Conservation (phyloP, 108 stramenopile genomes). For the Fragilaria radians region DNA sequence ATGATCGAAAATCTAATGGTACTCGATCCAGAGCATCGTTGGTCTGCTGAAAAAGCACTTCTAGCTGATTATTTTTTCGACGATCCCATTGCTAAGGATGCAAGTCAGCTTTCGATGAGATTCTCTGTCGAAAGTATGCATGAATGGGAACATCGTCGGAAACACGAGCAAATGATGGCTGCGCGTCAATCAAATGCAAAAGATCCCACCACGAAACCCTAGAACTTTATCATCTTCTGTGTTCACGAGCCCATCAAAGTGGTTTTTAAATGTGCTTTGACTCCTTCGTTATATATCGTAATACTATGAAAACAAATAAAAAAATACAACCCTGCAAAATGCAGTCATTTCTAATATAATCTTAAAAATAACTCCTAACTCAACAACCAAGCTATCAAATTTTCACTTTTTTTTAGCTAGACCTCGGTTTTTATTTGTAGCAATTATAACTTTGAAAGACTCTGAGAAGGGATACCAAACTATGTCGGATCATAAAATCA, state of each 20-base stretch:
- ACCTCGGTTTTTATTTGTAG: too few species aligned
- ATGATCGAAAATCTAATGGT: slow-evolving; percentile 69
- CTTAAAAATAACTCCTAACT: not conserved
- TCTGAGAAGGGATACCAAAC: slow-evolving; percentile 6
- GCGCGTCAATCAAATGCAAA: not conserved
- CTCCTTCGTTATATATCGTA: too few species aligned
- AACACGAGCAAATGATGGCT: slow-evolving; percentile 66
- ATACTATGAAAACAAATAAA: too few species aligned
- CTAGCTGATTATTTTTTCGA: slow-evolving; percentile 86
- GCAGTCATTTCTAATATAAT: too few species aligned
- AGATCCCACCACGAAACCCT: too few species aligned
- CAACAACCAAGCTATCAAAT: not conserved
- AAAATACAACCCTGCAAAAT: too few species aligned
- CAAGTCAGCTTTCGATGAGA: slow-evolving; percentile 75
- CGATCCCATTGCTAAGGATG: slow-evolving; percentile 65
- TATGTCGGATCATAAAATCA: not conserved
- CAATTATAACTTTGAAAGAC: too few species aligned
- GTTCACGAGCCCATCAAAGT: too few species aligned
- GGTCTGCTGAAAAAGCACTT: slow-evolving; percentile 72
- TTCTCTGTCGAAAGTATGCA: slow-evolving; percentile 74
- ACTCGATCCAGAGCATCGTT: slow-evolving; percentile 68
- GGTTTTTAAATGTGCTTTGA: too few species aligned
- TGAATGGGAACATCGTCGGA: slow-evolving; percentile 60
- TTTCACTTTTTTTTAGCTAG: too few species aligned
- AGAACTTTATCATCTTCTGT: too few species aligned